Percentiles rank a stretch among this genome's conserved stretches.
phyloP scores from a whole-genome alignment of 1,284 basidiomycete genomes.

The Cryptococcus sp. region DNA sequence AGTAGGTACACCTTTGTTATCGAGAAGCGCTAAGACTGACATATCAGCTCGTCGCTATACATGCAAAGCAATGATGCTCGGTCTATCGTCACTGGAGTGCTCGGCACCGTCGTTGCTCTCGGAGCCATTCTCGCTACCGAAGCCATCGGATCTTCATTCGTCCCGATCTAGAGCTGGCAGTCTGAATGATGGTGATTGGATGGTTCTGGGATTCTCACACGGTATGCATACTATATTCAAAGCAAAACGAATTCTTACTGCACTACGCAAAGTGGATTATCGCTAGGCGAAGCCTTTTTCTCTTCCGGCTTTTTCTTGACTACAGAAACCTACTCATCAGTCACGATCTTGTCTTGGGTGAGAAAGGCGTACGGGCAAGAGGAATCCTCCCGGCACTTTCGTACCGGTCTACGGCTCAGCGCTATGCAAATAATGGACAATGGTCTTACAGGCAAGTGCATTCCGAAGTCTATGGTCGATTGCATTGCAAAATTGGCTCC shows the following conservation, averaged over 20 bases:
- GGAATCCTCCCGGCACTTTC: constrained; percentile 37
- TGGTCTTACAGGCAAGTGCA: constrained; percentile 38
- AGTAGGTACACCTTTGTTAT: constrained; percentile 18
- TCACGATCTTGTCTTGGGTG: background rate
- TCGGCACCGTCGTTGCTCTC: background rate
- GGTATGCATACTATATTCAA: background rate
- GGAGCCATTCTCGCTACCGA: background rate
- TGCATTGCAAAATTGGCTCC: constrained; percentile 43
- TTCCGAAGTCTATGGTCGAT: constrained; percentile 40
- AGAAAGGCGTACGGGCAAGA: constrained; percentile 25
- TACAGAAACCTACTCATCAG: constrained; percentile 21
- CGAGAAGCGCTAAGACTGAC: background rate
- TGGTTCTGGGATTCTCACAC: background rate
- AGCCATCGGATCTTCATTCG: background rate
- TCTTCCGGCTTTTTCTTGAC: constrained; percentile 23
- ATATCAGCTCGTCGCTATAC: background rate
- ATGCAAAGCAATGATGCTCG: background rate
- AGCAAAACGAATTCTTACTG: constrained; percentile 17
- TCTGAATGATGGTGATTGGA: too few species aligned
- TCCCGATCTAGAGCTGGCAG: too few species aligned
- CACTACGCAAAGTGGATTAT: constrained; percentile 25
- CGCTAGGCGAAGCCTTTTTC: constrained; percentile 11
- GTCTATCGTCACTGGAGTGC: background rate
- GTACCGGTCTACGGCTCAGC: constrained; percentile 22
- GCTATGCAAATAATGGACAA: background rate